Evolutionary conservation across 2,329 filamentous ascomycete species (phyloP), one percentile per base, ranked within the genome.

Genomic region (Exophiala xenobiotica): DNA sequence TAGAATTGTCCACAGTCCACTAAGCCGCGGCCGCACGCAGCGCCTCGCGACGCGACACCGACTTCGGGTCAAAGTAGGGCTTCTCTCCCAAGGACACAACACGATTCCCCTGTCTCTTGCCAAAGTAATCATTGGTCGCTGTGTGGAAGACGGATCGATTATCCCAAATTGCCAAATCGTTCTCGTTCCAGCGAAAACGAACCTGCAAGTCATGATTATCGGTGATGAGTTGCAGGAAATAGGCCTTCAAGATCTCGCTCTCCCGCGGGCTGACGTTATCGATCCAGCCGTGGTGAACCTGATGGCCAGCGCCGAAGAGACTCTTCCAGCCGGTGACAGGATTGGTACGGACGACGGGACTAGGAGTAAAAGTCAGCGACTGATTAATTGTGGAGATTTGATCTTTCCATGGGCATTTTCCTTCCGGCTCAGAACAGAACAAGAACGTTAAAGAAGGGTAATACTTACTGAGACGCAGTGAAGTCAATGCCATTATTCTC

Each of bases 291-390:
- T 60, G 57, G 29, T 67, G 49, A 11, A 65, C 59, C 45, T 68
- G 67, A 11, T 53, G 39, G 1, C 66, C 68, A 1, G 66, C 63
- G 1, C 62, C 69, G 43, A 69, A 72, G 5, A 73, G 44, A 68
- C 66, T 76, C 67, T 82, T 83, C 81, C 82, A 84, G 0, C 81
- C 81, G 0, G 81, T 84, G 1, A 84, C 80, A 0, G 82, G 81
- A 57, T 85, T 83, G 2, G 81, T 84, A 11, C 81, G 74, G 4
- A 83, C 71, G 0, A 83, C 73, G 0, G 80, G 80, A 56, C 83
- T 80, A n/a, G n/a, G 0, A 22, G 19, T 39, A 18, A 39, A 39
- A 8, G 9, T 33, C 29, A 31, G 27, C 27, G n/a, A 20, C 8
- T 29, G 20, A n/a, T n/a, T n/a, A n/a, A n/a, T n/a, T n/a, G n/a